These are phyloP conservation scores for Sistotremastrum niveocremeum DNA, from an alignment of 768 basidiomycete genomes.

Conservation along the genomic window DNA sequence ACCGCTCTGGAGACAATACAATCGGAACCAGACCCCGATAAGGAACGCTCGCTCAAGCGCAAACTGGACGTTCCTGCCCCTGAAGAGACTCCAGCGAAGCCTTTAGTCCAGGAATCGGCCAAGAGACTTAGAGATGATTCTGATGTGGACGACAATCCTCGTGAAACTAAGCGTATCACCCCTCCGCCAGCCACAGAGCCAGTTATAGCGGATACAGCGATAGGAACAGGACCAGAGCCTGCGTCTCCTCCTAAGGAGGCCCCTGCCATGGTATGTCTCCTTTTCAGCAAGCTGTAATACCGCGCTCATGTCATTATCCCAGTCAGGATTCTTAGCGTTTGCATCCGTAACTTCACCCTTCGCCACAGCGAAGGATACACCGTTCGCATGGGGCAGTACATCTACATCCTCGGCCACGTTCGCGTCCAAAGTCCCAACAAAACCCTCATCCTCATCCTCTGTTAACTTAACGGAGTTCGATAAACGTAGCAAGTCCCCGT, in stretches of 20 bases:
- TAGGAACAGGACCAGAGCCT: background rate
- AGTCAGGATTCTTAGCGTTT: slow-evolving; percentile 61
- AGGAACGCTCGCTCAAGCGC: too few species aligned
- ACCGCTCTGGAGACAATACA: too few species aligned
- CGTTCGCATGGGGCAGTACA: slow-evolving; percentile 25
- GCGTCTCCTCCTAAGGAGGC: background rate
- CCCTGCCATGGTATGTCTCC: background rate
- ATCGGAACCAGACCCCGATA: too few species aligned
- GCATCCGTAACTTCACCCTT: slow-evolving; percentile 66
- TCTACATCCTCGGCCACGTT: slow-evolving; percentile 17
- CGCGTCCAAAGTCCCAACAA: slow-evolving; percentile 8
- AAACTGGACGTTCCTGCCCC: too few species aligned
- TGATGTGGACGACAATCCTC: slow-evolving; percentile 47
- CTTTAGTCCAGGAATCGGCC: slow-evolving; percentile 20
- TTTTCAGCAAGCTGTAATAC: background rate
- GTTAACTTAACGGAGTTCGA: background rate
- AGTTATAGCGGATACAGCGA: slow-evolving; percentile 33
- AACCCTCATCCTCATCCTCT: slow-evolving; percentile 2
- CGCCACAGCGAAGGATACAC: slow-evolving; percentile 57
- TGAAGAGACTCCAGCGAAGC: too few species aligned
- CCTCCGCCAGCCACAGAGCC: slow-evolving; percentile 4
- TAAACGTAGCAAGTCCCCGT: slow-evolving; percentile 5
- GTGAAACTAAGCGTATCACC: slow-evolving; percentile 18
- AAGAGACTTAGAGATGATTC: slow-evolving; percentile 53
- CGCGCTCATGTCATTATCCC: slow-evolving; percentile 4